A percentile compares a stretch with the other conserved stretches of the same genome.
Conservation (phyloP, 1,284 basidiomycete genomes). For the Cryptococcus neoformans region DNA sequence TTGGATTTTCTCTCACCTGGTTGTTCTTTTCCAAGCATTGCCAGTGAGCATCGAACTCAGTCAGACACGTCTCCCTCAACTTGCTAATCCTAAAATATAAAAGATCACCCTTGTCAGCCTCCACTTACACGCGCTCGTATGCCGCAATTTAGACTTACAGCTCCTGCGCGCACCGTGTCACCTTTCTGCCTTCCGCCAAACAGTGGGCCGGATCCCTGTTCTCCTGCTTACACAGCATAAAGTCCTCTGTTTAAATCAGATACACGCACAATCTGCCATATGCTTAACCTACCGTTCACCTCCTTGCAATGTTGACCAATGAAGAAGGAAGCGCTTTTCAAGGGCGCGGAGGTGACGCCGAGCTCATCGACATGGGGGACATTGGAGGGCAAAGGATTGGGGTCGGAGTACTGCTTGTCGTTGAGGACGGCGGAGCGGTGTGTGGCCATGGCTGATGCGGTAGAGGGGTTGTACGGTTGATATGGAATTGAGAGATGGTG, state of each 20-base stretch:
- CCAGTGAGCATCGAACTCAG: conserved; percentile 92
- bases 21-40: conserved; percentile 92
- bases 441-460: conserved; percentile 11
- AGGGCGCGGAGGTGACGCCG: conserved; percentile 85
- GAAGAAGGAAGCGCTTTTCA: conserved; percentile 97
- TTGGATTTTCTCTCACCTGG: conserved; percentile 61
- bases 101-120: background rate
- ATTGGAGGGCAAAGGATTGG: conserved; percentile 67
- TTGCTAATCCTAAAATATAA: conserved; percentile 68
- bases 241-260: conserved; percentile 71
- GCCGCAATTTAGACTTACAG: conserved; percentile 60
- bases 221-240: conserved; percentile 98
- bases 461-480: background rate
- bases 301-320: conserved; percentile 94
- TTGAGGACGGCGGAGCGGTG: conserved; percentile 31
- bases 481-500: conserved; percentile 9
- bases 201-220: conserved; percentile 87
- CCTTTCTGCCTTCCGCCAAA: conserved; percentile 90
- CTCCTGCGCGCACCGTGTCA: conserved; percentile 93
- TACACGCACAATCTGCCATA: background rate
- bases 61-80: conserved; percentile 86
- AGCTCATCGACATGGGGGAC: conserved; percentile 87
- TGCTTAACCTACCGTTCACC: conserved; percentile 77
- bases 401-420: conserved; percentile 59
- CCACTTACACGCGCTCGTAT: background rate